Base-by-base conservation (phyloP, 2,329 filamentous ascomycete species). In the Aspergillus texensis region DNA sequence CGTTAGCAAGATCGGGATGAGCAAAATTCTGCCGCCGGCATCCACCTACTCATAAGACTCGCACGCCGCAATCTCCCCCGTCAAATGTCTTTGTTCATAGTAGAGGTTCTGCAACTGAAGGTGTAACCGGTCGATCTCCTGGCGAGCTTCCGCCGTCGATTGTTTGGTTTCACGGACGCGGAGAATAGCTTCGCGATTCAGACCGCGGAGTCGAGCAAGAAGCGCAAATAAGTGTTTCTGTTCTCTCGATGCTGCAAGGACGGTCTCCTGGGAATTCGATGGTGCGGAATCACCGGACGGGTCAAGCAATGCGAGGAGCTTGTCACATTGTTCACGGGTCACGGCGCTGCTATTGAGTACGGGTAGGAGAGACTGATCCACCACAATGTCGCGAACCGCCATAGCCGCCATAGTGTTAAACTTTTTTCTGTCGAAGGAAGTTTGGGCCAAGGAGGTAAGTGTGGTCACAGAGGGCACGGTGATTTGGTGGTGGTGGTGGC, bases 61-160 rank as follows among this genome's bases (percentile, higher is more conserved):
- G 77, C 95, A 98, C 10, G 92, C 93, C 0, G 87, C 83, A 65
- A 99, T 98, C 79, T 99, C 95, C 56, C 92, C 92, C 67, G 91
- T 88, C 60, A 99, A 82, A 78, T 97, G 93, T 60, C 92, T 85
- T 80, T 98, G 94, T 78, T 99, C 94, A 75, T 99, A 99, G 77
- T 95, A 96, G 9, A 99, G 82, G 74, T 99, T 99, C 79, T 98
- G 94, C 61, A 99, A 84, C 74, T 96, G 92, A 43, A 99, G 84
- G 75, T 98, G 94, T 65, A 99, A 84, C 57, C 90, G 88, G 76
- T 99, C 95, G 67, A 98, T 93, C 79, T 97, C 93, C 72, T 94
- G 91, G 56, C 94, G 88, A 56, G 91, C 91, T 77, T 97, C 93
- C 34, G 92, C 91, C 0, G 95, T 98, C 70, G 88, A 84, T 59